Evolutionary conservation across 129 eudicot species (phyloP), one percentile per base, ranked within the genome.

Genomic region (Mikania micrantha): DNA sequence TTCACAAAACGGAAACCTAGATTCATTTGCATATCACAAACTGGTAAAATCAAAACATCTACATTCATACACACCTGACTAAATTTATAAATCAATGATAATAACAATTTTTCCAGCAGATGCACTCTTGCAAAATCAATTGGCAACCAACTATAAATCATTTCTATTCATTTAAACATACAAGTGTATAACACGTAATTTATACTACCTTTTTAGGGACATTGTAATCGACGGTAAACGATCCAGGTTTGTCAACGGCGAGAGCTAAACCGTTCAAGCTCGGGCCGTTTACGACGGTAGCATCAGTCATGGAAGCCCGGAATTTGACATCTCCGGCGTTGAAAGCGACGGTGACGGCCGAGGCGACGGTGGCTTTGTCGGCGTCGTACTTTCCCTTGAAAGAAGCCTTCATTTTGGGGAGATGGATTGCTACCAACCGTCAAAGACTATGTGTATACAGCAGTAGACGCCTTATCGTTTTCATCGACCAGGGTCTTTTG

Each of bases 271-370:
- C 98, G 78, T 82, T 83, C 56, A 91, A 79, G 85, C 79, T 34
- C 70, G 91, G 98, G 31, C 91, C 98, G 58, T 77, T 82, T 72
- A 70, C 81, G 49, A 91, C 49, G 31, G 96, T 83, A 65, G 96
- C 96, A 31, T 91, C 98, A n/a, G 98, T 85, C 77, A 88, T 35
- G 77, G 94, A 85, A 36, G 95, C 96, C 20, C 90, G 86, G 77
- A 91, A 89, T 73, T 85, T 91, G 78, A 91, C 76, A 78, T 88
- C 85, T 38, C 96, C 97, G 79, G 86, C 88, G 90, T 80, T 84
- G 71, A 85, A 70, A 76, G 85, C 84, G 59, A 84, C 53, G 29
- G 87, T 64, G 66, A 88, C 82, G 74, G 86, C 98, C 36, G 94
- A 81, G 61, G 85, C 95, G 79, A 91, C 90, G 78, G 83, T 61